These are phyloP conservation scores for Diplogelasinospora grovesii DNA, from an alignment of 495 filamentous ascomycete genomes.

Conservation along the genomic window DNA sequence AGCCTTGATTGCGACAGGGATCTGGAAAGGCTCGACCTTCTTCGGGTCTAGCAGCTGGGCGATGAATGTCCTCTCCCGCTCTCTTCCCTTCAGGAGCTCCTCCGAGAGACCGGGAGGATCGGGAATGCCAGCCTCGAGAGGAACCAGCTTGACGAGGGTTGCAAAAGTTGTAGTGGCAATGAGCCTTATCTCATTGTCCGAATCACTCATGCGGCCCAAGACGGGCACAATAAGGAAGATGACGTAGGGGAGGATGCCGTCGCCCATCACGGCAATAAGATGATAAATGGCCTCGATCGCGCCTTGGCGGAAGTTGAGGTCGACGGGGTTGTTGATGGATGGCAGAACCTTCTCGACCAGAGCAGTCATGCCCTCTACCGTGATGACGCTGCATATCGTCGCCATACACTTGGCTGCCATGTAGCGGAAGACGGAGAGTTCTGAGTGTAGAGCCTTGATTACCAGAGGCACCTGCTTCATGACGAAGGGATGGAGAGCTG, in stretches of 20 bases:
- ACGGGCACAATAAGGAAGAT: constrained; percentile 99
- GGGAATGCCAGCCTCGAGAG: constrained; percentile 95
- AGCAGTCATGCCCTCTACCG: constrained; percentile 90
- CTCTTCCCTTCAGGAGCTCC: constrained; percentile 79
- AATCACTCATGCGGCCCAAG: constrained; percentile 97
- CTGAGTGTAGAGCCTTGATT: constrained; percentile 75
- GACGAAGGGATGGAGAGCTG: constrained; percentile 67
- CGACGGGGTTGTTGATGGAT: constrained; percentile 77
- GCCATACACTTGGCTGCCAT: constrained; percentile 96
- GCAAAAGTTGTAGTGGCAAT: constrained; percentile 96
- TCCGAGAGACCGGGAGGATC: constrained; percentile 90
- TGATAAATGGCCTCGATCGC: constrained; percentile 92
- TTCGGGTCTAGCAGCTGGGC: constrained; percentile 90
- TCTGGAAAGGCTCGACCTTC: constrained; percentile 88
- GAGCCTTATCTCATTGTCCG: constrained; percentile 87
- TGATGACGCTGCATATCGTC: constrained; percentile 93
- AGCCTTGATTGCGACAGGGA: constrained; percentile 95
- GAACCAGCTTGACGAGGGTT: constrained; percentile 95
- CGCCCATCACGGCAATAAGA: constrained; percentile 96
- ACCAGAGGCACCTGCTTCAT: constrained; percentile 78
- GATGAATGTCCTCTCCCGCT: constrained; percentile 92
- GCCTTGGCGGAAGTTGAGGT: constrained; percentile 82
- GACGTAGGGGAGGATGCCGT: constrained; percentile 90
- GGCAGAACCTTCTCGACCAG: constrained; percentile 89
- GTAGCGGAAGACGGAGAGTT: constrained; percentile 86